A percentile compares a stretch with the other conserved stretches of the same genome.
phyloP scores from a whole-genome alignment of 305 asterid species.

The Stenogyne calaminthoides region DNA sequence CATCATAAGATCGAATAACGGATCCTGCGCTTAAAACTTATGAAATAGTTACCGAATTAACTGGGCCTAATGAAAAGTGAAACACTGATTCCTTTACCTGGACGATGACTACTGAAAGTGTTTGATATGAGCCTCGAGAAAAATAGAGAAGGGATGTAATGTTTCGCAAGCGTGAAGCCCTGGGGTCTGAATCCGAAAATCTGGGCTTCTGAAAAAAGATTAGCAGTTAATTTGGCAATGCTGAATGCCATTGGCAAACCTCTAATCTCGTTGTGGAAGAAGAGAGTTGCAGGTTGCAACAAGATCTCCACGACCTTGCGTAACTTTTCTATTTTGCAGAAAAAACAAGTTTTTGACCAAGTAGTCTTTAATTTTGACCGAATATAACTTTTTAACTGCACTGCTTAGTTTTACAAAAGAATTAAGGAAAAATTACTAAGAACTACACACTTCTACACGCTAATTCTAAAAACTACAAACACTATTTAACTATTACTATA shows the following conservation, averaged over 20 bases:
- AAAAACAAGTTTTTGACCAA: too few relatives aligned
- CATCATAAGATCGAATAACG: background rate
- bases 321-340: background rate
- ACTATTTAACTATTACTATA: too few relatives aligned
- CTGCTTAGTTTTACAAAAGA: too few relatives aligned
- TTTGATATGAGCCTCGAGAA: conserved; percentile 27
- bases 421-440: too few relatives aligned
- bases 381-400: too few relatives aligned
- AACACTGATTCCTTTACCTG: conserved; percentile 27
- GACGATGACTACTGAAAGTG: conserved; percentile 23
- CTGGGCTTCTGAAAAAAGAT: conserved; percentile 26
- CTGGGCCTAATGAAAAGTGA: conserved; percentile 9
- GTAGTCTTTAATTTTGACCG: too few relatives aligned
- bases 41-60: conserved; percentile 5
- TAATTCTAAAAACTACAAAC: too few relatives aligned
- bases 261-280: background rate
- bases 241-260: conserved; percentile 38
- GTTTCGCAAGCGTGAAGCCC: background rate
- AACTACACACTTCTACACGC: too few relatives aligned
- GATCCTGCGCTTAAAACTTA: background rate
- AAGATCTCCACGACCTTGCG: background rate
- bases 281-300: background rate
- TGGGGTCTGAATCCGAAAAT: conserved; percentile 1
- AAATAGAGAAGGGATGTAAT: conserved; percentile 3
- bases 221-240: conserved; percentile 28